Conservation (phyloP, 805 yeast species). For the Candida anglica region DNA sequence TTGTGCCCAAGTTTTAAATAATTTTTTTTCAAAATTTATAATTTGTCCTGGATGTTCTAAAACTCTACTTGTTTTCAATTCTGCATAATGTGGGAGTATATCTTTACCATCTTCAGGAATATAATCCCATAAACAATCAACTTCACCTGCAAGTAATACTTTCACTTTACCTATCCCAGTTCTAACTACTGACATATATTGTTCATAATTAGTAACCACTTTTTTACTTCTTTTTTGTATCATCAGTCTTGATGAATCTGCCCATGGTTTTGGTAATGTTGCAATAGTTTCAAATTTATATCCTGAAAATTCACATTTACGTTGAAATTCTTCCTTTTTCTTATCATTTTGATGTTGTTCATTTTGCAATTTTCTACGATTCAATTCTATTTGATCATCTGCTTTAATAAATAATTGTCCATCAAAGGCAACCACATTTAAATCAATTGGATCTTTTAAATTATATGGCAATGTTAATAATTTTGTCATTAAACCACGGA, state of each 20-base stretch:
- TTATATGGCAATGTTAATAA: conserved; percentile 66
- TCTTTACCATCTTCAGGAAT: conserved; percentile 44
- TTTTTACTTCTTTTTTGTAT: conserved; percentile 64
- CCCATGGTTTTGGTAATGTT: conserved; percentile 75
- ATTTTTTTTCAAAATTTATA: conserved; percentile 66
- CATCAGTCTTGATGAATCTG: conserved; percentile 55
- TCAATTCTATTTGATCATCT: conserved; percentile 37
- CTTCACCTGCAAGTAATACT: conserved; percentile 80
- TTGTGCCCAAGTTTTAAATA: conserved; percentile 88
- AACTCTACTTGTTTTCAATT: conserved; percentile 68
- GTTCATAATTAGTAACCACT: conserved; percentile 67
- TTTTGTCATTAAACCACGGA: conserved; percentile 80
- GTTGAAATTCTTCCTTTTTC: conserved; percentile 24
- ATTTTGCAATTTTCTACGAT: conserved; percentile 19
- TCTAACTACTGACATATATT: conserved; percentile 74
- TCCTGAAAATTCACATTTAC: conserved; percentile 56
- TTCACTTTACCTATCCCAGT: conserved; percentile 78
- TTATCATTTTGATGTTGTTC: conserved; percentile 8
- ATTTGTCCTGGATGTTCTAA: conserved; percentile 57
- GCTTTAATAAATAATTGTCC: conserved; percentile 66
- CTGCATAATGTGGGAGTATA: conserved; percentile 72
- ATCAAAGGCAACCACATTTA: conserved; percentile 68
- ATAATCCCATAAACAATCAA: conserved; percentile 86
- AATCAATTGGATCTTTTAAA: conserved; percentile 50
- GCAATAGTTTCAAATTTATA: conserved; percentile 83